A percentile compares a stretch with the other conserved stretches of the same genome.
These are phyloP conservation scores for Apiospora marii DNA, from an alignment of 2,329 filamentous ascomycete species.

Conservation along the genomic window DNA sequence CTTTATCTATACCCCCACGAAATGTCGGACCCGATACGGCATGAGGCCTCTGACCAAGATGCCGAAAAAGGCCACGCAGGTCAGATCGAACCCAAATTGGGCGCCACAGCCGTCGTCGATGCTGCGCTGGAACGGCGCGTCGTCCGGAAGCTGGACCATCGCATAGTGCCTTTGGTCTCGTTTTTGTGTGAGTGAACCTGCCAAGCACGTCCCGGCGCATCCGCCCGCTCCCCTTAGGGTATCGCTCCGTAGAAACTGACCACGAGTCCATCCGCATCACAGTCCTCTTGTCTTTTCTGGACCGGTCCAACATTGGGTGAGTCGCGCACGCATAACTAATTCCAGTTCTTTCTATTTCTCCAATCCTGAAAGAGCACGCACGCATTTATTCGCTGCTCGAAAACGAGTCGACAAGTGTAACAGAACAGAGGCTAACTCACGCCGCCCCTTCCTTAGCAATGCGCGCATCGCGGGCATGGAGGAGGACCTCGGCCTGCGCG, in stretches of 20 bases:
- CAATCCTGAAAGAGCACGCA: no score
- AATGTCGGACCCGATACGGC: not conserved
- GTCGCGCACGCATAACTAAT: slow-evolving; percentile 36
- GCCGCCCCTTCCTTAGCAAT: not conserved
- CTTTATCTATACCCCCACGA: no score
- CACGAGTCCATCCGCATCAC: not conserved
- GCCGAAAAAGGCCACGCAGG: not conserved
- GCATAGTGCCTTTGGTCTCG: slow-evolving; percentile 43
- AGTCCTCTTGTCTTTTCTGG: slow-evolving; percentile 42
- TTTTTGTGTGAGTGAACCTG: slow-evolving; percentile 37
- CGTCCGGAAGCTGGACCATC: slow-evolving; percentile 45
- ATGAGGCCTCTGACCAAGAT: not conserved
- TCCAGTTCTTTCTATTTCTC: slow-evolving; percentile 44
- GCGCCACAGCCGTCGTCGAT: slow-evolving; percentile 4
- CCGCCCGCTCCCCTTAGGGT: not conserved
- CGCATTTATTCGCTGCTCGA: slow-evolving; percentile 20
- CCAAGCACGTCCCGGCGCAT: slow-evolving; percentile 1
- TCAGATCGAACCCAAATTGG: not conserved
- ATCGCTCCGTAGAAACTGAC: not conserved
- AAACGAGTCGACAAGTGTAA: not conserved
- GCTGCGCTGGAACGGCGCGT: slow-evolving; percentile 42
- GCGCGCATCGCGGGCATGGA: slow-evolving; percentile 24
- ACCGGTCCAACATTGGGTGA: slow-evolving; percentile 51
- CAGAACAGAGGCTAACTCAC: not conserved
- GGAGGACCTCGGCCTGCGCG: not conserved